Evolutionary conservation across 2,329 filamentous ascomycete species (phyloP), one percentile per base, ranked within the genome.

Genomic region (Claviceps monticola): DNA sequence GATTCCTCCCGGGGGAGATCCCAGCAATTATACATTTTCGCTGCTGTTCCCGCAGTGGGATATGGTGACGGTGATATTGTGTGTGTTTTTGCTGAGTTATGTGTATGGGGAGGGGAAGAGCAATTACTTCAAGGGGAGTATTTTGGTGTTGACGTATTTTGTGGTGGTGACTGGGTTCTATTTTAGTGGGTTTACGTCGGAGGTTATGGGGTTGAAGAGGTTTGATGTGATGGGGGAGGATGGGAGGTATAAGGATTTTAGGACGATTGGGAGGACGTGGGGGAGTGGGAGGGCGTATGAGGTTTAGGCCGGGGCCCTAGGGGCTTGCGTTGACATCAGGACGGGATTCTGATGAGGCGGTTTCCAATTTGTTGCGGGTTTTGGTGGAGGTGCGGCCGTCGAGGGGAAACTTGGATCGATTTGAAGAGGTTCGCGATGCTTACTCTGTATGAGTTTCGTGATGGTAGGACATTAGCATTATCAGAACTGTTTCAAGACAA

Each of bases 71-170:
- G 88, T 97, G 16, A 95, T 97, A 54, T 72, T 98, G 16, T 96
- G 91, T 62, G 89, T 98, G 17, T 95, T 98, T 72, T 72, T 98
- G 52, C 80, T 98, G 58, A 95, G 89, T 62, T 95, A 97, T 73
- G 91, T 98, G 74, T 95, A 97, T 61, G 88, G 91, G 49, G 93
- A 98, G 70, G 93, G 93, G 42, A 98, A 98, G 80, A 97, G 90
- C 74, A 98, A 98, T 69, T 98, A 98, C 69, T 98, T 98, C 80
- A 98, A 98, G 73, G 93, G 93, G 49, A 95, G 88, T 57, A 96
- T 97, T 59, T 75, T 98, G 50, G 82, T 97, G 56, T 73, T 98
- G 49, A 93, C 88, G 37, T 98, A 98, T 66, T 69, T 97, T 23
- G 93, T 97, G 29, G 88, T 98, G 48, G 74, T 96, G 29, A 80